phyloP scores from a whole-genome alignment of 768 basidiomycete genomes.

The Boletellus ananas region DNA sequence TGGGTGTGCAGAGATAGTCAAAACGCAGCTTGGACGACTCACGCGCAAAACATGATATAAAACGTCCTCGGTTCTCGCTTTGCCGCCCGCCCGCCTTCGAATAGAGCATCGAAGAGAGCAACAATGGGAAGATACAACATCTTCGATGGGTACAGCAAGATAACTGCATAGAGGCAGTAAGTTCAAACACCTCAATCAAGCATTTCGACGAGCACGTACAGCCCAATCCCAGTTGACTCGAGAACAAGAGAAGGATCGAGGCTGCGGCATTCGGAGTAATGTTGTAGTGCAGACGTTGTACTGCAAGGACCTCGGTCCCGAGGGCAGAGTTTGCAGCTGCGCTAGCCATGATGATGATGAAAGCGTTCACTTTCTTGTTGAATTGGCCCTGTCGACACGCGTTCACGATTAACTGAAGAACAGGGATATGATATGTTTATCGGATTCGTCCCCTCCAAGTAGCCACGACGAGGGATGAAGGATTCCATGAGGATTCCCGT shows the following conservation, averaged over 20 bases:
- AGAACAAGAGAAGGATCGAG: conserved; percentile 42
- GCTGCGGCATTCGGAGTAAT: conserved; percentile 45
- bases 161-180: too few species aligned
- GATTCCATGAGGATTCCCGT: conserved; percentile 46
- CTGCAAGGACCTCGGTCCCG: conserved; percentile 51
- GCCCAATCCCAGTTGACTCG: conserved; percentile 44
- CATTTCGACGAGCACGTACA: conserved; percentile 25
- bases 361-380: conserved; percentile 58
- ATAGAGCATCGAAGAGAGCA: conserved; percentile 35
- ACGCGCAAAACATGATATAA: conserved; percentile 26
- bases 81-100: conserved; percentile 36
- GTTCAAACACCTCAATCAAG: too few species aligned
- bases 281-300: conserved; percentile 52
- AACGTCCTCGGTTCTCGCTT: conserved; percentile 37
- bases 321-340: conserved; percentile 52
- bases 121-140: conserved; percentile 36
- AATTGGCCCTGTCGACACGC: conserved; percentile 42
- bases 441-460: conserved; percentile 52
- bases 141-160: conserved; percentile 41
- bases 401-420: too few species aligned
- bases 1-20: conserved; percentile 28
- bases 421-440: conserved; percentile 8
- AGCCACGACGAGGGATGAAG: conserved; percentile 42
- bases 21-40: conserved; percentile 18
- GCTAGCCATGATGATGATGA: conserved; percentile 56